phyloP scores from a whole-genome alignment of 148 eudicot species.

The Amaranthus palmeri region DNA sequence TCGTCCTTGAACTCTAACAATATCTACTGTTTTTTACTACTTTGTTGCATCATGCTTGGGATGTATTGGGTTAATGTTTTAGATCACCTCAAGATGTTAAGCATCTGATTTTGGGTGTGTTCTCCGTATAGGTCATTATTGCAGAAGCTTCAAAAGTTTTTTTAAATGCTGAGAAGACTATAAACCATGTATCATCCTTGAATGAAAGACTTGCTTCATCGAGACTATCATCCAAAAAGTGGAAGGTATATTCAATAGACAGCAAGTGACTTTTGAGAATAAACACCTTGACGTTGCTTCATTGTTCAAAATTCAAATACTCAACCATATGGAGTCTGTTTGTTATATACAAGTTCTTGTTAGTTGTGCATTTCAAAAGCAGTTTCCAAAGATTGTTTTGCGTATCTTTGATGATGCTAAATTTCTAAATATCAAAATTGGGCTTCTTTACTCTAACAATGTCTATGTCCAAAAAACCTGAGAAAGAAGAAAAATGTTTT shows the following conservation, averaged over 20 bases:
- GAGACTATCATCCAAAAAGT: slow-evolving; percentile 48
- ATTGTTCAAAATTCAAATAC: not conserved
- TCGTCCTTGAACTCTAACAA: not conserved
- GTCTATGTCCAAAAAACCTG: too few relatives aligned
- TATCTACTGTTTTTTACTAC: not conserved
- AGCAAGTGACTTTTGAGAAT: slow-evolving; percentile 2
- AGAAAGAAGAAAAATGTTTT: too few relatives aligned
- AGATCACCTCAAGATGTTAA: slow-evolving; percentile 8
- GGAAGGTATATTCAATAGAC: slow-evolving; percentile 44
- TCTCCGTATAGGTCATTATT: slow-evolving; percentile 45
- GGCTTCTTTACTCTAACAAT: too few relatives aligned
- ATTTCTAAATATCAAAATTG: not conserved
- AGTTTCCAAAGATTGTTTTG: not conserved
- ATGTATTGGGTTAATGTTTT: not conserved
- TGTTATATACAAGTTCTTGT: not conserved
- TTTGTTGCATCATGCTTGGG: too few relatives aligned
- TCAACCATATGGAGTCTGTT: not conserved
- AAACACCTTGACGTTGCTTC: not conserved
- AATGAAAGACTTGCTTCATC: slow-evolving; percentile 40
- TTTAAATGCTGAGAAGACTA: slow-evolving; percentile 41
- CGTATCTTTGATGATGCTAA: not conserved
- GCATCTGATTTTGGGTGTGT: not conserved
- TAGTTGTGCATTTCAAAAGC: not conserved
- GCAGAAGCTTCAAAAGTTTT: slow-evolving; percentile 73
- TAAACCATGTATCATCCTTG: slow-evolving; percentile 40